A percentile compares a stretch with the other conserved stretches of the same genome.
These are phyloP conservation scores for Verticillium tricorpus DNA, from an alignment of 2,329 filamentous ascomycete genomes.

Conservation along the genomic window DNA sequence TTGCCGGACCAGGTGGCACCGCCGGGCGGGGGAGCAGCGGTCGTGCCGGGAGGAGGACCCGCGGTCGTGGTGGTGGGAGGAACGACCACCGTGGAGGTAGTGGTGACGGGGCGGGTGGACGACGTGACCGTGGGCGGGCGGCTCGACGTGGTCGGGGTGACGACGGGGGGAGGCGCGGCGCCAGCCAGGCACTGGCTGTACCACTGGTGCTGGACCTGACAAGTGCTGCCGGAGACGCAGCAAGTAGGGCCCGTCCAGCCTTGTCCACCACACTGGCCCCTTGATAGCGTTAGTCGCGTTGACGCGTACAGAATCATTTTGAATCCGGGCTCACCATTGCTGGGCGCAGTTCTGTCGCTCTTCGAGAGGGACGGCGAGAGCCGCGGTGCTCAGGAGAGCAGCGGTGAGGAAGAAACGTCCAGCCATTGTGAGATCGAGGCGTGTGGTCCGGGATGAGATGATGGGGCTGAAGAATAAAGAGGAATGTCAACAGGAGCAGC, in stretches of 20 bases:
- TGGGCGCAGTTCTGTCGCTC: conserved; percentile 33
- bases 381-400: conserved; percentile 15
- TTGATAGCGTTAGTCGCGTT: conserved; percentile 8
- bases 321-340: conserved; percentile 20
- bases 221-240: conserved; percentile 34
- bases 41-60: conserved; percentile 14
- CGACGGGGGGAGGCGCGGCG: conserved; percentile 10
- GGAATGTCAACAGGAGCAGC: background rate
- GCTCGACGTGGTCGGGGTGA: conserved; percentile 19
- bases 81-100: conserved; percentile 20
- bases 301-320: too few species aligned
- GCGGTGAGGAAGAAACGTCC: conserved; percentile 4
- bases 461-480: background rate
- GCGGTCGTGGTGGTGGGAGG: conserved; percentile 13
- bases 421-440: background rate
- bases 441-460: background rate
- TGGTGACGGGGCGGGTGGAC: conserved; percentile 1
- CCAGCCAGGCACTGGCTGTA: conserved; percentile 32
- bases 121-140: conserved; percentile 6
- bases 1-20: conserved; percentile 45
- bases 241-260: conserved; percentile 39
- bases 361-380: conserved; percentile 36
- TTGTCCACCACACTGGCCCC: conserved; percentile 40
- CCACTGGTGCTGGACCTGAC: conserved; percentile 28
- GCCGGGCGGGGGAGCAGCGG: conserved; percentile 20